Conservation (phyloP, 192 early-diverging fungal species). For the Linnemannia elongata region DNA sequence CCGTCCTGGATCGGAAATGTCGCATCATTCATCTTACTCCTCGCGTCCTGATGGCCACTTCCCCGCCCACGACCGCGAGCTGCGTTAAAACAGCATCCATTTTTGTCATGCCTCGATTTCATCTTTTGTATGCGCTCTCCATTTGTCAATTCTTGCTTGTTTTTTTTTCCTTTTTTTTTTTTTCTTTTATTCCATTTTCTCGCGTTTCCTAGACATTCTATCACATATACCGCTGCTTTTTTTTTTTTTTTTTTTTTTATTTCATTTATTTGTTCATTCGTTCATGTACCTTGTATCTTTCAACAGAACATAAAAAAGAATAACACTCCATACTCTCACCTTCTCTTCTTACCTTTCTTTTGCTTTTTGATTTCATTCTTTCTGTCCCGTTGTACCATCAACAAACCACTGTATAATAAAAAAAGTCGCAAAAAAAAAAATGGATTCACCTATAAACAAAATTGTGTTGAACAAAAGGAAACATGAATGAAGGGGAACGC, state of each 20-base stretch:
- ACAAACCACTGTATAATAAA: neutral
- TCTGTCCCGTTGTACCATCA: neutral
- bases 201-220: neutral
- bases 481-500: neutral
- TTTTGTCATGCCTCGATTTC: neutral
- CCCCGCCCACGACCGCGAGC: slow-evolving; percentile 26
- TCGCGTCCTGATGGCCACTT: slow-evolving; percentile 12
- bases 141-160: neutral
- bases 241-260: neutral
- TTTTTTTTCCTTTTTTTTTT: neutral
- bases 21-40: slow-evolving; percentile 20
- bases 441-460: too few species aligned
- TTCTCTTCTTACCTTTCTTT: neutral
- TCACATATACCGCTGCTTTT: neutral
- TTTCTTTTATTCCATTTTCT: neutral
- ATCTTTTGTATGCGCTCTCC: neutral
- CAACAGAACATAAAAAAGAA: neutral
- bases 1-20: slow-evolving; percentile 9
- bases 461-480: neutral
- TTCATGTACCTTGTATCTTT: neutral
- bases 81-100: slow-evolving; percentile 4
- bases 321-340: neutral
- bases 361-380: neutral
- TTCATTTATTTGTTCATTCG: neutral
- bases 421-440: slow-evolving; percentile 10